Evolutionary conservation across 139 green algal genomes (phyloP), one percentile per base, ranked within the genome.

Genomic region (Chlorella sp.): DNA sequence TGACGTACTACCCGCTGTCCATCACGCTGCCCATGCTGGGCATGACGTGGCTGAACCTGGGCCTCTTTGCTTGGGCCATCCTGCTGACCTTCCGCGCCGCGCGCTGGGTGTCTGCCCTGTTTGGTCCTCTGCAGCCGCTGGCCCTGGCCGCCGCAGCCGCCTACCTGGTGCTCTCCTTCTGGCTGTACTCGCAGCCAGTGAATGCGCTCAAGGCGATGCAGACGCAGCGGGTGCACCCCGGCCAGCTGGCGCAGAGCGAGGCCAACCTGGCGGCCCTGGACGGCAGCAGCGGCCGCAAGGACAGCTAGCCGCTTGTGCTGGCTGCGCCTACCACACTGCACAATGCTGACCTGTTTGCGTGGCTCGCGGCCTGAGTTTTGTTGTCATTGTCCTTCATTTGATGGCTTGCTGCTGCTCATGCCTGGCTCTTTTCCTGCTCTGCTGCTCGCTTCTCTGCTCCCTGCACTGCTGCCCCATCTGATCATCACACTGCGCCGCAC

Each of bases 161-260:
- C 24, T 86, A 75, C 43, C 44, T 86, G 51, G 54, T 32, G 19
- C n/a, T 62, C 0, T 78, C 81, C 0, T 46, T 81, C 43, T 65
- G n/a, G 44, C 34, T 76, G 44, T 84, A 84, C 44, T 76, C 64
- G 28, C 79, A 56, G 26, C 79, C 79, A 7, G 79, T 84, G 30
- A 65, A 84, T 11, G 79, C 79, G 22, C 79, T 84, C 62, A 16
- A n/a, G 3, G 19, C 19, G 14, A 32, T 44, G 74, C 46, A 4
- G n/a, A 80, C n/a, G 72, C 32, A 73, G 60, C 38, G 32, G 22
- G 24, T 24, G 77, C 58, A 44, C 7, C 77, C 77, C 28, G 30
- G 40, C 38, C 36, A 83, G 40, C 77, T 60, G 38, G 77, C 77
- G 6, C 58, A 60, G 40, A 60, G 60, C 17, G 77, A 30, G 8